Conservation (phyloP, 495 filamentous ascomycete genomes). For the Daldinia concentrica region DNA sequence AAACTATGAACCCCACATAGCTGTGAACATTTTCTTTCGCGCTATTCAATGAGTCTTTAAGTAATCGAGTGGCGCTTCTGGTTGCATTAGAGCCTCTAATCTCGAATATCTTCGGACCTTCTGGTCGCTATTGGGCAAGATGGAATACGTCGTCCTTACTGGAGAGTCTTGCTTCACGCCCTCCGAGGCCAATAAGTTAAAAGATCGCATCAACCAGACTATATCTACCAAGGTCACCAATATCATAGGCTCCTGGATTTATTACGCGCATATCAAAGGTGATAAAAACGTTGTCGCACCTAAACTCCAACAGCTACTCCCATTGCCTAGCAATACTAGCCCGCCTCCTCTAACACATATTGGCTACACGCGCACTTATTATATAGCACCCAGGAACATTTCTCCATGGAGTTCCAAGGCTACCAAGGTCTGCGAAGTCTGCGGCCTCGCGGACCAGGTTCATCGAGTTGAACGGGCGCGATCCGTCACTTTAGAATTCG, state of each 20-base stretch:
- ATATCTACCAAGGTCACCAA: slow-evolving; percentile 52
- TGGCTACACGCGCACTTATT: slow-evolving; percentile 56
- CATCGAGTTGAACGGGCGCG: slow-evolving; percentile 89
- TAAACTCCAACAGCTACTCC: slow-evolving; percentile 55
- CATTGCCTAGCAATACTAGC: slow-evolving; percentile 34
- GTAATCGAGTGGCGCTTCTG: slow-evolving; percentile 8
- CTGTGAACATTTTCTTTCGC: slow-evolving; percentile 31
- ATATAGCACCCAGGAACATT: slow-evolving; percentile 85
- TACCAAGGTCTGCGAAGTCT: slow-evolving; percentile 92
- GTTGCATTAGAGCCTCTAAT: slow-evolving; percentile 11
- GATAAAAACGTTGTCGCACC: slow-evolving; percentile 45
- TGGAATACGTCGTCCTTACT: slow-evolving; percentile 50
- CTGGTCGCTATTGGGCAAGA: slow-evolving; percentile 29
- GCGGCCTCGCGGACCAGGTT: slow-evolving; percentile 75
- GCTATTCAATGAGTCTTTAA: slow-evolving; percentile 17
- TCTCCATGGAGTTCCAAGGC: slow-evolving; percentile 98
- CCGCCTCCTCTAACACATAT: slow-evolving; percentile 43
- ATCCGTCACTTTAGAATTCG: slow-evolving; percentile 70
- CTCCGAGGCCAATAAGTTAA: slow-evolving; percentile 60
- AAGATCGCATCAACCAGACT: slow-evolving; percentile 56
- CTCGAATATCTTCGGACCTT: slow-evolving; percentile 12
- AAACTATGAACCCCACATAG: slow-evolving; percentile 34
- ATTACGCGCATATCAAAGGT: slow-evolving; percentile 59
- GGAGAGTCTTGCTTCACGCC: slow-evolving; percentile 63
- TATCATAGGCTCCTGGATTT: slow-evolving; percentile 60